These are phyloP conservation scores for Brassica cretica DNA, from an alignment of 345 rosid species.

Conservation along the genomic window DNA sequence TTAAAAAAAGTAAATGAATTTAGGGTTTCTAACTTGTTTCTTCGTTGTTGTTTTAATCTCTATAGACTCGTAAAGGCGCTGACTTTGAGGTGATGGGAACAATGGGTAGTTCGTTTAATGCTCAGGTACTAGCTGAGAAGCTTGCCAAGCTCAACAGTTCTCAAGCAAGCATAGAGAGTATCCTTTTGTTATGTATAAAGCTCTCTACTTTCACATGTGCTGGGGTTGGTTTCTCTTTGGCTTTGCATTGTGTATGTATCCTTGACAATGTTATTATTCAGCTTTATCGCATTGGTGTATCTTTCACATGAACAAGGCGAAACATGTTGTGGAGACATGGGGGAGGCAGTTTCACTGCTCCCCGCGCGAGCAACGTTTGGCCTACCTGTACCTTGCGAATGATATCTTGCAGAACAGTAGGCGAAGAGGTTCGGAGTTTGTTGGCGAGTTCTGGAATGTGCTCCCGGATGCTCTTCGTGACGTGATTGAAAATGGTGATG, in stretches of 20 bases:
- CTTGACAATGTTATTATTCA: constrained; percentile 35
- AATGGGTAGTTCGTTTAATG: constrained; percentile 90
- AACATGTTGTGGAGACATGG: constrained; percentile 97
- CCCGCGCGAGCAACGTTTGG: constrained; percentile 83
- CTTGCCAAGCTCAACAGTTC: constrained; percentile 85
- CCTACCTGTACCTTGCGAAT: constrained; percentile 94
- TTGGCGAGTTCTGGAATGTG: constrained; percentile 97
- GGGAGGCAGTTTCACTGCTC: constrained; percentile 80
- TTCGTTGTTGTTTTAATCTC: constrained; percentile 30
- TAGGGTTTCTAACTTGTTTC: constrained; percentile 19
- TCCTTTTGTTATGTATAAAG: constrained; percentile 49
- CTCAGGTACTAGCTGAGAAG: constrained; percentile 88
- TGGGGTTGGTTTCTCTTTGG: not conserved
- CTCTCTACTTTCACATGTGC: not conserved
- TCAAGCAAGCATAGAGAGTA: constrained; percentile 99
- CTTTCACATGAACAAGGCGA: constrained; percentile 96
- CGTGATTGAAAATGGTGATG: constrained; percentile 71
- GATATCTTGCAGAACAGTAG: constrained; percentile 97
- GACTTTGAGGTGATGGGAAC: constrained; percentile 21
- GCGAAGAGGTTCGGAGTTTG: constrained; percentile 94
- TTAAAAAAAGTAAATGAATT: not conserved
- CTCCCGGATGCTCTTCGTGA: constrained; percentile 93
- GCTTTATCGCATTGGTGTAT: constrained; percentile 99
- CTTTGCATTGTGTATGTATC: constrained; percentile 5
- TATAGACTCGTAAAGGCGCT: constrained; percentile 23